Evolutionary conservation across 1,139 yeast genomes (phyloP).

Genomic region (Lizanozyma gosingica): DNA sequence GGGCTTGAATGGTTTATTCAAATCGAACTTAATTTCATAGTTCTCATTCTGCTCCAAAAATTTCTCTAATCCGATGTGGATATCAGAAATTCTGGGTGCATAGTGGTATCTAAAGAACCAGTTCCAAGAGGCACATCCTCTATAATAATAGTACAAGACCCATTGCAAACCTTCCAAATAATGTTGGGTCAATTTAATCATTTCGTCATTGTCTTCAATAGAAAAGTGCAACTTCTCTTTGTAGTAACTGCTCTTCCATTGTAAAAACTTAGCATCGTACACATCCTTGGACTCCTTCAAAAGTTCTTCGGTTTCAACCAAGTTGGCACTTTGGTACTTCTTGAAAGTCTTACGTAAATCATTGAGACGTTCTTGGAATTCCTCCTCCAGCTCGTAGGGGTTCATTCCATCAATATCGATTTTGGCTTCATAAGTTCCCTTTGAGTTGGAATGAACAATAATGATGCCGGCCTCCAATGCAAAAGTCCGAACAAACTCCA

Average conservation of each 20-base stretch:
- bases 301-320: slow-evolving; percentile 54
- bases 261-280: slow-evolving; percentile 63
- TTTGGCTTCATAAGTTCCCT: slow-evolving; percentile 46
- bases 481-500: slow-evolving; percentile 52
- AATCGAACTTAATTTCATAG: slow-evolving; percentile 46
- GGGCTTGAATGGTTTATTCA: slow-evolving; percentile 79
- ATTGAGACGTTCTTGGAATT: slow-evolving; percentile 40
- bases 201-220: slow-evolving; percentile 43
- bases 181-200: slow-evolving; percentile 62
- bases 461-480: slow-evolving; percentile 62
- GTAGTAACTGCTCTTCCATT: slow-evolving; percentile 82
- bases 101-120: slow-evolving; percentile 89
- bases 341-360: slow-evolving; percentile 42
- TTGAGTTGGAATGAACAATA: slow-evolving; percentile 50
- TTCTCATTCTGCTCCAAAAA: slow-evolving; percentile 23
- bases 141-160: slow-evolving; percentile 85
- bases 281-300: slow-evolving; percentile 53
- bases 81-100: slow-evolving; percentile 88
- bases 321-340: slow-evolving; percentile 63
- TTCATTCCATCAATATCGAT: slow-evolving; percentile 71
- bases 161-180: slow-evolving; percentile 93
- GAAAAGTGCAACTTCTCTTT: slow-evolving; percentile 67
- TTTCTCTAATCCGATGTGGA: slow-evolving; percentile 57
- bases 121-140: slow-evolving; percentile 90
- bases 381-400: slow-evolving; percentile 56